Base-by-base conservation (phyloP, 2,329 filamentous ascomycete species). In the Arthrobotrys pseudoclavata region DNA sequence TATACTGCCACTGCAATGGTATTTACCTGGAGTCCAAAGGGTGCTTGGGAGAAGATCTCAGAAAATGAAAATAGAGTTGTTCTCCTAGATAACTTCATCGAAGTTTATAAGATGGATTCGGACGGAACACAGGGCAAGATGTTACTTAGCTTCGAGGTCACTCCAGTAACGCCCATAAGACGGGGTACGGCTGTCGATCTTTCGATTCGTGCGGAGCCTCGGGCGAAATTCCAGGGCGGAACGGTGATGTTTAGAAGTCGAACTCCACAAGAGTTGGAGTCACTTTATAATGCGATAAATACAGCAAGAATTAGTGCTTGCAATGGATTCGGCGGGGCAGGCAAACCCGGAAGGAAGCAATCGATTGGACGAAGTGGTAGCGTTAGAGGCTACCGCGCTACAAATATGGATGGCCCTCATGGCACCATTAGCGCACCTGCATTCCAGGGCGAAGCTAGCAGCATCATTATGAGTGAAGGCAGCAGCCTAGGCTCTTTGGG, bases 111-210 rank as follows among this genome's bases (percentile, higher is more conserved):
- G 29, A 26, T 37, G 4, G 67, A 48, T n/a, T 10, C 53, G 6
- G 75, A 79, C 31, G 67, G 67, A 20, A 22, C 82, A 20, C 82
- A 82, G 57, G 83, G 84, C 2, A 81, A 80, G 40, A 88, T 88
- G 3, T 83, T 90, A 20, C 85, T 91, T 50, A 92, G 91, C 4
- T 88, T 97, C 37, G 93, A 97, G 82, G 89, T 99, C 48, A 98
- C 95, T 0, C 96, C 96, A 0, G 86, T 97, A 42, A 95, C 98
- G 6, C 91, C 94, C 80, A 90, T 98, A 78, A 90, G 95, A 79
- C 91, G 95, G 82, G 96, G 94, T 81, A 99, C 94, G 22, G 92
- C 92, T 2, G 89, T 99, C 34, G 96, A 99, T 83, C 92, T 99
- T 67, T 96, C 96, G 80, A 93, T 99, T 79, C 91, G 94, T 61